Evolutionary conservation across 2,329 filamentous ascomycete genomes (phyloP), one percentile per base, ranked within the genome.

Genomic region (Fusarium sp.): DNA sequence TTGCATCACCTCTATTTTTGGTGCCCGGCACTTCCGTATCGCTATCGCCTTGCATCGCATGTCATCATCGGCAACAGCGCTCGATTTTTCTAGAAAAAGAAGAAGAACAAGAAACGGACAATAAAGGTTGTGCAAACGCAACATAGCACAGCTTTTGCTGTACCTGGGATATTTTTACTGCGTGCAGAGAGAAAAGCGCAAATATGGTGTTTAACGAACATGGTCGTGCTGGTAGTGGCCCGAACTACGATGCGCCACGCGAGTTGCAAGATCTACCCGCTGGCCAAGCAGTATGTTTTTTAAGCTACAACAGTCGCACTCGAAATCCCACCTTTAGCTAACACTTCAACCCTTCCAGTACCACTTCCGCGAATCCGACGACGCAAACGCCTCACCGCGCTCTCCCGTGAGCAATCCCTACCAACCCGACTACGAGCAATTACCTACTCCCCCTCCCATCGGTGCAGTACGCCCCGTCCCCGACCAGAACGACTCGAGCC

Each of bases 191-290:
- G 33, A 46, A 53, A 22, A 40, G n/a, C n/a, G 37, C 15, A 53
- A 50, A 11, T 13, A 68, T 68, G 66, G 66, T 43, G 4, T 67
- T 63, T 44, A 70, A 56, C 47, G 43, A 57, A 19, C 49, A 62
- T 32, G 62, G 66, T 19, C 35, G 35, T 37, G 35, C 35, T 39
- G 51, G 23, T 4, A 60, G 25, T n/a, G 60, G 60, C 58, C 60
- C 60, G 46, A 49, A 67, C 43, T 68, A 68, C 54, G 66, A 70
- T 49, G 52, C 56, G 27, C 66, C 66, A 41, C 68, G 66, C 27
- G 60, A 62, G 45, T 68, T 71, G 69, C 70, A 71, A 56, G 64
- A 71, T 49, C 51, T 71, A 23, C 70, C 70, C 11, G 67, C 70
- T 33, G 61, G 61, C n/a, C 61, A 71, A 20, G 65, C 70, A 37